A percentile compares a stretch with the other conserved stretches of the same genome.
Conservation (phyloP, 371 early-diverging fungal species). For the Mortierella sp. region DNA sequence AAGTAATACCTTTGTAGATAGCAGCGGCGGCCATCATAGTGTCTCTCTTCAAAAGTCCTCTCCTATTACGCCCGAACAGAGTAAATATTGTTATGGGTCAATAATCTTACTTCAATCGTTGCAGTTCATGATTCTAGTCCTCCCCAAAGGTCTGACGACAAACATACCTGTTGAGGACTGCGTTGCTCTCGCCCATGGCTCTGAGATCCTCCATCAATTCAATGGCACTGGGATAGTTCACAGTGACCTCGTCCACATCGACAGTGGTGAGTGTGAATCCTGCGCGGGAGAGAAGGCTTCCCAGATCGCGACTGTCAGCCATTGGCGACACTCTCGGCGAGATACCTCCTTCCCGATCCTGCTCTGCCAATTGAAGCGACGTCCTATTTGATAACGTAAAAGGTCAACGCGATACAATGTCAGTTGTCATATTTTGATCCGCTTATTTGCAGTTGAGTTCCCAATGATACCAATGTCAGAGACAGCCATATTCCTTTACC, state of each 20-base stretch:
- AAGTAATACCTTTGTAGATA: slow-evolving; percentile 84
- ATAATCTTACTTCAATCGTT: not conserved
- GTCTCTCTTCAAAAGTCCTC: slow-evolving; percentile 81
- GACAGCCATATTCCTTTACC: slow-evolving; percentile 41
- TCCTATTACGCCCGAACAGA: slow-evolving; percentile 50
- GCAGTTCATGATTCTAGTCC: not conserved
- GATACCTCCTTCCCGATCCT: slow-evolving; percentile 93
- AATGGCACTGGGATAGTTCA: slow-evolving; percentile 93
- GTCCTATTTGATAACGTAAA: slow-evolving; percentile 66
- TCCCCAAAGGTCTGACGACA: not conserved
- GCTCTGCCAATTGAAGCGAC: slow-evolving; percentile 91
- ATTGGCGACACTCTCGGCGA: slow-evolving; percentile 94
- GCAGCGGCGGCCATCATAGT: slow-evolving; percentile 88
- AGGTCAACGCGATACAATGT: no score
- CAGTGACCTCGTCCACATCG: slow-evolving; percentile 93
- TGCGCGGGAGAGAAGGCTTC: slow-evolving; percentile 84
- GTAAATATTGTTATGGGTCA: not conserved
- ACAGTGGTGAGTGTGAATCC: slow-evolving; percentile 93
- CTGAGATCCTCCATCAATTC: slow-evolving; percentile 92
- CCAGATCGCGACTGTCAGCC: slow-evolving; percentile 90
- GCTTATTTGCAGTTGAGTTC: not conserved
- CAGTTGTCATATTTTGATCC: not conserved
- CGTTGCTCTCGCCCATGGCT: slow-evolving; percentile 97
- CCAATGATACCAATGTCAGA: not conserved
- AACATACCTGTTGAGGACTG: slow-evolving; percentile 80